phyloP scores from a whole-genome alignment of 164 flowering plant species.

The Magnolia changhungtana region DNA sequence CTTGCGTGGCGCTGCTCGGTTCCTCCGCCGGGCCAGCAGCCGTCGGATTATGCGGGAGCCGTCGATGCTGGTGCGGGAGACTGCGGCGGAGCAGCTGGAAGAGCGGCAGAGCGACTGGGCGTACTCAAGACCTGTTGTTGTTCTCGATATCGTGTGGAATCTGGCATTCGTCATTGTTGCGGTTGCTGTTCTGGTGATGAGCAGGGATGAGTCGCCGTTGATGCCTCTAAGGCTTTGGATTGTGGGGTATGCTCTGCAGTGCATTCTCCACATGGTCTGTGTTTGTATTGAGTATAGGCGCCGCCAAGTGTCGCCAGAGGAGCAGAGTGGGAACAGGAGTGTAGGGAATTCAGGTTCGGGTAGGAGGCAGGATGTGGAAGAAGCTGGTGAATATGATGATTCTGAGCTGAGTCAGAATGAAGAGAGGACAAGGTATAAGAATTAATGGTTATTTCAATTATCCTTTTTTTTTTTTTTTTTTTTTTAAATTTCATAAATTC shows the following conservation, averaged over 20 bases:
- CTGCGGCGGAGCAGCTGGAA: conserved; percentile 60
- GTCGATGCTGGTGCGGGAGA: conserved; percentile 51
- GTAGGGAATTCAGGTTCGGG: conserved; percentile 14
- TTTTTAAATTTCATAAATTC: background rate
- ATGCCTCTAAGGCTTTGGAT: conserved; percentile 59
- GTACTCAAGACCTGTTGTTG: conserved; percentile 53
- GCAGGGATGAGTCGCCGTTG: conserved; percentile 33
- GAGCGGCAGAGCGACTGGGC: conserved; percentile 64
- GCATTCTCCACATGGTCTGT: conserved; percentile 44
- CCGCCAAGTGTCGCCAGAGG: conserved; percentile 12
- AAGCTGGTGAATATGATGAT: conserved; percentile 21
- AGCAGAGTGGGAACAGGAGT: background rate
- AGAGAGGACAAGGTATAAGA: conserved; percentile 36
- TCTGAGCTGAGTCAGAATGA: conserved; percentile 28
- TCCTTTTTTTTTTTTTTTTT: background rate
- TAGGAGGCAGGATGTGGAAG: conserved; percentile 11
- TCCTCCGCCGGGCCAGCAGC: conserved; percentile 47
- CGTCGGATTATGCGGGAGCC: conserved; percentile 56
- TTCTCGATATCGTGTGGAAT: conserved; percentile 54
- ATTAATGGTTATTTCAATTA: background rate
- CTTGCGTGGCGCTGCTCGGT: conserved; percentile 47
- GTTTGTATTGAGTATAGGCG: conserved; percentile 42
- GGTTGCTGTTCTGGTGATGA: conserved; percentile 27
- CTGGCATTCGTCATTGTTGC: conserved; percentile 40
- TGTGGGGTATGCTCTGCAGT: conserved; percentile 48